Conservation (phyloP, 805 yeast genomes). For the Wickerhamiella sorbophila region DNA sequence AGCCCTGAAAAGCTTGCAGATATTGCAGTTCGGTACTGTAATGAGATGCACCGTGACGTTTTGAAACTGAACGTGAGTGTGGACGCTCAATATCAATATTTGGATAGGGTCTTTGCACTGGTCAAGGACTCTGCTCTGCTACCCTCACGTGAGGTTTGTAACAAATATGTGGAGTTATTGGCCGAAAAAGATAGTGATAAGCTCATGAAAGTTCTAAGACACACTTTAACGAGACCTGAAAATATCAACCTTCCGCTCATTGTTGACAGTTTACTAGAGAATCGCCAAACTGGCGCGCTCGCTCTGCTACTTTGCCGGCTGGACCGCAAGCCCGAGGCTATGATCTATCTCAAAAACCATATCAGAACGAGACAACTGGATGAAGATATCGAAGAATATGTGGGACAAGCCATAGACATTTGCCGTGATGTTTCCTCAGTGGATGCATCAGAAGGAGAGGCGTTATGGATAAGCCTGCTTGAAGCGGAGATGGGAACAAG, state of each 20-base stretch:
- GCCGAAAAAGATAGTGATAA: constrained; percentile 4
- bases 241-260: constrained; percentile 20
- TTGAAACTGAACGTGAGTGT: constrained; percentile 1
- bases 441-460: constrained; percentile 20
- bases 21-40: constrained; percentile 5
- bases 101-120: constrained; percentile 3
- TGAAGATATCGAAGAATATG: constrained; percentile 9
- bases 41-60: constrained; percentile 1
- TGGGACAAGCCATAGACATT: constrained; percentile 14
- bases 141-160: constrained; percentile 5
- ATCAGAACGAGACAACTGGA: constrained; percentile 9
- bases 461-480: constrained; percentile 29
- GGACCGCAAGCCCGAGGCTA: constrained; percentile 18
- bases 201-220: constrained; percentile 14
- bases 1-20: background rate
- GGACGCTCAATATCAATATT: constrained; percentile 1
- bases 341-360: constrained; percentile 20
- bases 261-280: constrained; percentile 19
- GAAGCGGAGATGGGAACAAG: constrained; percentile 26
- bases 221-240: constrained; percentile 19
- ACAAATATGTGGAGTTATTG: constrained; percentile 8
- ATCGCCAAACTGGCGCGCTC: constrained; percentile 18
- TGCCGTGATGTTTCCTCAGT: constrained; percentile 12
- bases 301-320: constrained; percentile 18
- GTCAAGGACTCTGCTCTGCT: constrained; percentile 4